Base-by-base conservation (phyloP, 805 yeast species). In the Metschnikowia henanensis region DNA sequence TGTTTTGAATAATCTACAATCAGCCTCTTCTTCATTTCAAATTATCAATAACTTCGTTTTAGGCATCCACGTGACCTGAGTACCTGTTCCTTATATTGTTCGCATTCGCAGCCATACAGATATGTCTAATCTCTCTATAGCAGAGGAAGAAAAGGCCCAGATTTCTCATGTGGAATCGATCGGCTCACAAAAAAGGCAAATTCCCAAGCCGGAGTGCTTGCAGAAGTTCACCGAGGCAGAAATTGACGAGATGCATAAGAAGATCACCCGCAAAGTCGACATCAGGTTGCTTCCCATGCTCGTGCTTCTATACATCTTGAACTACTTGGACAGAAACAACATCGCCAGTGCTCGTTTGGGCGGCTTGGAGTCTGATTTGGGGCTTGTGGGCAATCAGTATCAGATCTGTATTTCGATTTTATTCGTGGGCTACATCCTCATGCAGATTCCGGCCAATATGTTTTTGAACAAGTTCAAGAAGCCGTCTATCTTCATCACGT, bases 341-440 rank as follows among this genome's bases (percentile, higher is more conserved):
- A 73, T 78, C 50, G 82, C 81, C 10, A 71, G 75, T 53, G 81
- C 81, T 2, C 65, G 77, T 45, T 64, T 75, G 30, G 81, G 77
- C 31, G 80, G 79, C 13, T 57, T 77, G 47, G 66, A 66, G 49
- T 62, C 63, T 7, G 80, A 76, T 44, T 57, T 76, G 38, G 64
- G 65, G 1, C 60, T 76, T 32, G 48, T 56, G 4, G 77, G 77
- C 6, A 57, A 56, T 31, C 70, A 75, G 51, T 76, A 73, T 47
- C 77, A 78, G 53, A 75, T 76, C 5, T 68, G 73, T 58, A 73
- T 79, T 43, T 72, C 81, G n/a, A 68, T 79, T 34, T 66, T 77
- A 35, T 77, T 70, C 57, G 72, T 77, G 49, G 73, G 79, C 18
- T 76, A 75, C 50, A 73, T 75, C 46, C 53, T 66, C 41, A 70